Evolutionary conservation across 1,284 basidiomycete species (phyloP).

Genomic region (Meripilus lineatus): DNA sequence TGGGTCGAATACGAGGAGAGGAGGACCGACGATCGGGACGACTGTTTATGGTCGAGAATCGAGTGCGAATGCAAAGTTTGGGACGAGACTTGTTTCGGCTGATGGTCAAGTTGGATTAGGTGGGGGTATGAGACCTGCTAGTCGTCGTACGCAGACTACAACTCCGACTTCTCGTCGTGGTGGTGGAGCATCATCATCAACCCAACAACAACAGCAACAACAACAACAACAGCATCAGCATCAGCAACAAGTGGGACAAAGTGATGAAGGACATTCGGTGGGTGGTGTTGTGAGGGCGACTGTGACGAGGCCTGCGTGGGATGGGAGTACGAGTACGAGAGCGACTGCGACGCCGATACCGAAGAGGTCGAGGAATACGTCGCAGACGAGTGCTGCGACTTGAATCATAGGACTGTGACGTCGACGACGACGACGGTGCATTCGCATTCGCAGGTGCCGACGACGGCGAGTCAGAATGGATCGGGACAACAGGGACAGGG

Average conservation of each 20-base stretch:
- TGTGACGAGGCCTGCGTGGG: constrained; percentile 65
- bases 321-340: constrained; percentile 46
- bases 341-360: constrained; percentile 32
- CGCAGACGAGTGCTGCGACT: constrained; percentile 59
- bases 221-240: too few species aligned
- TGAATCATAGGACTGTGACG: constrained; percentile 23
- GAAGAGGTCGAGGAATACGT: constrained; percentile 62
- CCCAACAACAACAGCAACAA: too few species aligned
- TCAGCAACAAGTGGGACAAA: too few species aligned
- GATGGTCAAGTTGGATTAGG: constrained; percentile 40
- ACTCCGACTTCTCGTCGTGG: constrained; percentile 46
- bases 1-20: too few species aligned
- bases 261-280: constrained; percentile 57
- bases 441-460: constrained; percentile 3
- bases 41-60: constrained; percentile 69
- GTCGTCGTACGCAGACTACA: constrained; percentile 50
- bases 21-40: constrained; percentile 38
- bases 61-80: constrained; percentile 82
- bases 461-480: too few species aligned
- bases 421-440: constrained; percentile 14
- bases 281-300: too few species aligned
- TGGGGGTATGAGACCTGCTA: constrained; percentile 47
- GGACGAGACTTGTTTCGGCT: constrained; percentile 60
- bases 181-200: too few species aligned
- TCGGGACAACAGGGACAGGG: too few species aligned